These are phyloP conservation scores for Coelastrella sp. DNA, from an alignment of 139 green algal species.

Conservation along the genomic window DNA sequence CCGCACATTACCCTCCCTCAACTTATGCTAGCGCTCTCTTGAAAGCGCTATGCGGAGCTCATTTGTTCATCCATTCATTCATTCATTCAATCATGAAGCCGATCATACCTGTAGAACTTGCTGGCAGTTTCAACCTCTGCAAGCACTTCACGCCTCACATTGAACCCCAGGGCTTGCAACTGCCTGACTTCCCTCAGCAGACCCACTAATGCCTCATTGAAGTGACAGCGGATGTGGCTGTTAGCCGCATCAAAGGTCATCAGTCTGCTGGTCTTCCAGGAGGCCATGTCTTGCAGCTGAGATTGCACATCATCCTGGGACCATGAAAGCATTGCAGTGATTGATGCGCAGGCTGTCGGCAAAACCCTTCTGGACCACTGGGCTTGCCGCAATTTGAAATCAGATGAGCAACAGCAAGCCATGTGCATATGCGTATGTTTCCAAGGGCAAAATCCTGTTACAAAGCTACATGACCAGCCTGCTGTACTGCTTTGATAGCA, in stretches of 20 bases:
- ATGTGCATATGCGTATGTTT: no score
- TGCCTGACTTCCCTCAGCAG: constrained; percentile 81
- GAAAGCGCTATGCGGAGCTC: no score
- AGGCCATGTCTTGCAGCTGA: constrained; percentile 68
- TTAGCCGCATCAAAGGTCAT: constrained; percentile 80
- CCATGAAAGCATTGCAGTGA: not conserved
- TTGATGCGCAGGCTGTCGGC: no score
- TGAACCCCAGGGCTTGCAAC: constrained; percentile 76
- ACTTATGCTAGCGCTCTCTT: no score
- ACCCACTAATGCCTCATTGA: constrained; percentile 78
- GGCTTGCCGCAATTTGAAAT: not conserved
- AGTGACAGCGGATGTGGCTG: constrained; percentile 82
- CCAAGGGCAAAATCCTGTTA: no score
- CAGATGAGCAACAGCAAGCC: not conserved
- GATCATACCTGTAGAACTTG: constrained; percentile 78
- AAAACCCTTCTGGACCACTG: not conserved
- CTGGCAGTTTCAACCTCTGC: constrained; percentile 74
- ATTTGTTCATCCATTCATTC: not conserved
- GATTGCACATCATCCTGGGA: constrained; percentile 59
- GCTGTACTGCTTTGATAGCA: no score
- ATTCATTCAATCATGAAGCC: not conserved
- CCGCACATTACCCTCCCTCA: not conserved
- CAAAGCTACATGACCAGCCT: no score
- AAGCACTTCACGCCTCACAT: constrained; percentile 66
- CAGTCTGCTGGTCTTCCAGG: constrained; percentile 78